Conservation (phyloP, 129 eudicot genomes). For the Flaveria trinervia region DNA sequence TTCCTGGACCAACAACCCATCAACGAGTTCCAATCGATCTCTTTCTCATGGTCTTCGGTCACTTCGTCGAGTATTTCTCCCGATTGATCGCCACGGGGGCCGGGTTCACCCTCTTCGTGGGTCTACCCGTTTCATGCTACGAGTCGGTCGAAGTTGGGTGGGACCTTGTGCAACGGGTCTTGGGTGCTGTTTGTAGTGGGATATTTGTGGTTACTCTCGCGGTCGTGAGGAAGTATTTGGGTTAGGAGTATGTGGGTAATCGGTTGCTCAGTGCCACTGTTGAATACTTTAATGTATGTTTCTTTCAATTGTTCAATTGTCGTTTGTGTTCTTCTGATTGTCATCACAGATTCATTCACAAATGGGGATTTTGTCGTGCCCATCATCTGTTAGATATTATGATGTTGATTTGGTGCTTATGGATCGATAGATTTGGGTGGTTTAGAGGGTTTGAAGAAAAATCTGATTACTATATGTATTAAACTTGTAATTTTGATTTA, state of each 20-base stretch:
- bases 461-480: no score
- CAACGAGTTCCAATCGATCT: conserved; percentile 81
- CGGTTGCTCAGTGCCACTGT: conserved; percentile 90
- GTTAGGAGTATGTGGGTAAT: conserved; percentile 96
- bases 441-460: not conserved
- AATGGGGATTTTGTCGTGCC: not conserved
- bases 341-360: not conserved
- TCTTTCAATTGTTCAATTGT: not conserved
- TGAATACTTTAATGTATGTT: conserved; percentile 56
- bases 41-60: conserved; percentile 92
- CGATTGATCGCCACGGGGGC: conserved; percentile 59
- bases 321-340: not conserved
- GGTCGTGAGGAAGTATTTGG: conserved; percentile 93
- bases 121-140: conserved; percentile 83
- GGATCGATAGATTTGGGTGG: not conserved
- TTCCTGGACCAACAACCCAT: conserved; percentile 95
- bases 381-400: not conserved
- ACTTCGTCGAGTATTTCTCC: conserved; percentile 52
- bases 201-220: conserved; percentile 57
- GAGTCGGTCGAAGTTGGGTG: conserved; percentile 66
- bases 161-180: conserved; percentile 56
- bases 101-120: conserved; percentile 78
- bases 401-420: no score
- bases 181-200: conserved; percentile 67
- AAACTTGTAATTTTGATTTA: no score